Evolutionary conservation across 2,329 filamentous ascomycete genomes (phyloP).

Genomic region (Colletotrichum plurivorum): DNA sequence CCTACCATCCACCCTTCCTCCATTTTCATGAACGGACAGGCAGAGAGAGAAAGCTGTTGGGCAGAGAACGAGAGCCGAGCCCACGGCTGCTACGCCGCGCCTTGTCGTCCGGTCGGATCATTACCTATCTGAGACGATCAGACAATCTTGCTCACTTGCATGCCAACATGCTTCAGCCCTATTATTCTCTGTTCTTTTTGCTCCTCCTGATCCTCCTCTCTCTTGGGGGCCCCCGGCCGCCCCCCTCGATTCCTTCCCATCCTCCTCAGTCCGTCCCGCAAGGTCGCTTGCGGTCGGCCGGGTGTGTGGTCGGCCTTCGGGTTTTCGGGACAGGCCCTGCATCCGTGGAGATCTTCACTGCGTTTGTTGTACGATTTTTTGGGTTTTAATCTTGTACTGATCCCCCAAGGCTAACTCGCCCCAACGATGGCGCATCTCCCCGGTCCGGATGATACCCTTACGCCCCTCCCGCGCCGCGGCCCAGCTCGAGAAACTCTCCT

Average conservation of each 20-base stretch:
- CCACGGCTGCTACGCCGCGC: not conserved
- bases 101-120: constrained; percentile 8
- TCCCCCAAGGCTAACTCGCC: not conserved
- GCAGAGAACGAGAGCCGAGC: not conserved
- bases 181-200: not conserved
- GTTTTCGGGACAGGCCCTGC: not conserved
- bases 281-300: constrained; percentile 11
- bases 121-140: constrained; percentile 1
- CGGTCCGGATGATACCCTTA: too few relatives aligned
- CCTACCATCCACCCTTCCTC: not conserved
- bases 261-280: too few relatives aligned
- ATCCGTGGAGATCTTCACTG: constrained; percentile 19
- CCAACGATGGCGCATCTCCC: too few relatives aligned
- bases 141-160: constrained; percentile 4
- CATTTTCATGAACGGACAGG: too few relatives aligned
- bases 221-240: not conserved
- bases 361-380: not conserved
- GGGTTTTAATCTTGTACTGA: not conserved
- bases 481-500: too few relatives aligned
- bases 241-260: not conserved
- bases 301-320: constrained; percentile 5
- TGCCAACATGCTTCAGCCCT: constrained; percentile 13
- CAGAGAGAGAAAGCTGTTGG: not conserved
- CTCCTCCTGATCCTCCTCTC: not conserved
- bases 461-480: too few relatives aligned